Evolutionary conservation across 768 basidiomycete species (phyloP).

Genomic region (Cubamyces sp.): DNA sequence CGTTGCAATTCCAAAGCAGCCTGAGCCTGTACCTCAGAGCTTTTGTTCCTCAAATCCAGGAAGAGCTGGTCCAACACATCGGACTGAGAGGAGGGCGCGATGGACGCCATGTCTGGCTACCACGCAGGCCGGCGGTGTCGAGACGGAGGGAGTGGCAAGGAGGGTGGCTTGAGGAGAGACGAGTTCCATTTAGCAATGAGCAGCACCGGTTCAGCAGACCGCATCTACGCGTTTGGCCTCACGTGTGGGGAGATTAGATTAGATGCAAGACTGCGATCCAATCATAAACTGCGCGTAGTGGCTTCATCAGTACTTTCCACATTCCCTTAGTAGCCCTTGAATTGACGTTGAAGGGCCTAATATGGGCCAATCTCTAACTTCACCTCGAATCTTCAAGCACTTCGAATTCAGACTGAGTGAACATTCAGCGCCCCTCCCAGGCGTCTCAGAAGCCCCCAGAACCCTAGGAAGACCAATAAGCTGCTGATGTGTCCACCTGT

Average conservation of each 20-base stretch:
- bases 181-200: not conserved
- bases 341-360: too few relatives aligned
- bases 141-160: not conserved
- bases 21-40: conserved; percentile 63
- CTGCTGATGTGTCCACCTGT: too few relatives aligned
- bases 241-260: conserved; percentile 12
- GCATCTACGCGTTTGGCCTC: conserved; percentile 8
- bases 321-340: too few relatives aligned
- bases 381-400: too few relatives aligned
- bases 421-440: too few relatives aligned
- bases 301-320: too few relatives aligned
- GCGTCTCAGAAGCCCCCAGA: too few relatives aligned
- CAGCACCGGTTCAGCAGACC: not conserved
- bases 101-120: conserved; percentile 57
- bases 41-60: conserved; percentile 63
- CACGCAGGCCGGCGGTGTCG: not conserved
- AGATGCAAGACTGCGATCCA: too few relatives aligned
- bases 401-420: too few relatives aligned
- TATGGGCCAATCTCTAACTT: too few relatives aligned
- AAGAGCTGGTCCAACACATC: conserved; percentile 73
- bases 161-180: not conserved
- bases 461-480: too few relatives aligned
- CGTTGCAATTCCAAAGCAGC: conserved; percentile 74
- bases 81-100: conserved; percentile 55
- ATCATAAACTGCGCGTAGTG: too few relatives aligned